Percentiles rank a stretch among this genome's conserved stretches.
Conservation (phyloP, 768 basidiomycete genomes). For the Podaxis sp. region DNA sequence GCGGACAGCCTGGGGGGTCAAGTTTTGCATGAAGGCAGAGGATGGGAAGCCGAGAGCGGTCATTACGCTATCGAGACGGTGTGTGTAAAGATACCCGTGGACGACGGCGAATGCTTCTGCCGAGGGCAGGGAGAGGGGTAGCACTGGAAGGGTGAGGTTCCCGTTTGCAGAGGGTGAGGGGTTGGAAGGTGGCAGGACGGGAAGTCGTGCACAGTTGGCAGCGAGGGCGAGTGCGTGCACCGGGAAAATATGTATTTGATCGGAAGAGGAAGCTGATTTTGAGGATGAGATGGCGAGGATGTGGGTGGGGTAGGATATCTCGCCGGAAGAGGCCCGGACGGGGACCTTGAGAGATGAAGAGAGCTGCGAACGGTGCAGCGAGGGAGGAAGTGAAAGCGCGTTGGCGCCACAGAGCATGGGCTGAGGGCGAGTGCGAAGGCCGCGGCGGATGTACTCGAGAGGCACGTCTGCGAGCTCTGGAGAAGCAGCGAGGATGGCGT, state of each 20-base stretch:
- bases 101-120: slow-evolving; percentile 67
- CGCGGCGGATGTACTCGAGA: slow-evolving; percentile 65
- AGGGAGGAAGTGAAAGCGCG: slow-evolving; percentile 50
- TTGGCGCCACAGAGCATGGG: slow-evolving; percentile 56
- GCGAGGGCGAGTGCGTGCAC: slow-evolving; percentile 65
- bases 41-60: slow-evolving; percentile 62
- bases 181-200: slow-evolving; percentile 42
- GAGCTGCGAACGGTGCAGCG: slow-evolving; percentile 65
- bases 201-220: slow-evolving; percentile 57
- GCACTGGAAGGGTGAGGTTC: slow-evolving; percentile 57
- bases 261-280: slow-evolving; percentile 35
- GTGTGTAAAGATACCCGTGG: slow-evolving; percentile 67
- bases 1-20: slow-evolving; percentile 44
- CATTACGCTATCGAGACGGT: slow-evolving; percentile 59
- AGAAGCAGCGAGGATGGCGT: slow-evolving; percentile 62
- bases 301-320: slow-evolving; percentile 50
- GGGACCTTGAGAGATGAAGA: slow-evolving; percentile 58
- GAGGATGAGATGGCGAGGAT: slow-evolving; percentile 56
- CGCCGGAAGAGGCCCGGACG: slow-evolving; percentile 28
- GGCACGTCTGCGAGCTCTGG: slow-evolving; percentile 66
- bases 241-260: slow-evolving; percentile 53
- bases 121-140: slow-evolving; percentile 70
- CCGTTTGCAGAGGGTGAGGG: slow-evolving; percentile 25
- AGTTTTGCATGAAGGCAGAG: slow-evolving; percentile 39
- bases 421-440: slow-evolving; percentile 47